These are phyloP conservation scores for Pyronema omphalodes DNA, from an alignment of 495 filamentous ascomycete species.

Conservation along the genomic window DNA sequence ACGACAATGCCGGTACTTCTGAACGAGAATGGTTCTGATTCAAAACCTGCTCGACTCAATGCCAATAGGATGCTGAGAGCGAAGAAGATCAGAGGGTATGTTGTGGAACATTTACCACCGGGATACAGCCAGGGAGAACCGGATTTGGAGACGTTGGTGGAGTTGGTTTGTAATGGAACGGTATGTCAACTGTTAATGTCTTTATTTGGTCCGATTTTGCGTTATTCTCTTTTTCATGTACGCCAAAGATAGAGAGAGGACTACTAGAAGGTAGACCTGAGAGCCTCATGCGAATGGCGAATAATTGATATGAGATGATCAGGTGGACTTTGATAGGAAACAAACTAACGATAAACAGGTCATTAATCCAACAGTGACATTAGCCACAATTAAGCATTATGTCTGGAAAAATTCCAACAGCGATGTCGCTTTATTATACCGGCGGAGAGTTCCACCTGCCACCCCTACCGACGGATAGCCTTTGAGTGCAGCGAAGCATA, in stretches of 20 bases:
- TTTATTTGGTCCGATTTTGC: not conserved
- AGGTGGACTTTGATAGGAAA: no score
- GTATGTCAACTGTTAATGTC: constrained; percentile 33
- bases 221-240: not conserved
- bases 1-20: no score
- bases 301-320: no score
- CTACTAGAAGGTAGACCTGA: constrained; percentile 6
- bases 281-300: no score
- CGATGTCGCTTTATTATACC: constrained; percentile 81
- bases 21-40: no score
- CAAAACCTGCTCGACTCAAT: constrained; percentile 48
- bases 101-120: constrained; percentile 77
- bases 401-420: constrained; percentile 71
- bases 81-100: constrained; percentile 84
- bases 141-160: constrained; percentile 80
- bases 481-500: no score
- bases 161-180: constrained; percentile 82
- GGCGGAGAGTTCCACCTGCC: constrained; percentile 37
- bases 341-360: constrained; percentile 35
- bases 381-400: constrained; percentile 75
- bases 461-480: no score
- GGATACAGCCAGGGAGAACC: constrained; percentile 25
- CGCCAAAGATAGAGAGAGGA: constrained; percentile 14
- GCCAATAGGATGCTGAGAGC: constrained; percentile 92
- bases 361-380: constrained; percentile 58